Evolutionary conservation across 1,284 basidiomycete species (phyloP).

Genomic region (Sphaerobolus stellatus): DNA sequence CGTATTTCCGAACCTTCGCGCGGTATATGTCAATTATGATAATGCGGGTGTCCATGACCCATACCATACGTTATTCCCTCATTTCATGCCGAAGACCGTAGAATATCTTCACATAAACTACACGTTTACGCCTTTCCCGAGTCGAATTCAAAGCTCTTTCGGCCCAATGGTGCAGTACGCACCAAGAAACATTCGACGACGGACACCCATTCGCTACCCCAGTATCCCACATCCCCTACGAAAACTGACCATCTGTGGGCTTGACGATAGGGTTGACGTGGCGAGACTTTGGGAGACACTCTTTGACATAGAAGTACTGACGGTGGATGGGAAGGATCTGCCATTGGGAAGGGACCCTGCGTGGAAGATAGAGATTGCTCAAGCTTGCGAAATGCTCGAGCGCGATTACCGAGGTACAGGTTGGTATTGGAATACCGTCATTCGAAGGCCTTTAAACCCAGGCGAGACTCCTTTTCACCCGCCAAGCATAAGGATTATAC

Average conservation of each 20-base stretch:
- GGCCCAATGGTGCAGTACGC: no score
- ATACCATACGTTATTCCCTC: background rate
- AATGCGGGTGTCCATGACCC: background rate
- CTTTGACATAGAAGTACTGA: background rate
- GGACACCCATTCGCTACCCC: background rate
- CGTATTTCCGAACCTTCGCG: background rate
- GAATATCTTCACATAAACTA: background rate
- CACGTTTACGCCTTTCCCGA: no score
- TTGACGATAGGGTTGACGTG: background rate
- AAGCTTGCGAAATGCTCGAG: no score
- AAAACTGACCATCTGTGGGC: background rate
- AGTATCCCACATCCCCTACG: background rate
- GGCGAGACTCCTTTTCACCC: no score
- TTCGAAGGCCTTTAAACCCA: no score
- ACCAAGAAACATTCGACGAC: background rate
- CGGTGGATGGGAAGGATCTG: no score
- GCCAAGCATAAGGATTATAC: no score
- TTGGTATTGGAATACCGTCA: no score
- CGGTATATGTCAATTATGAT: background rate
- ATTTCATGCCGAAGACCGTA: background rate
- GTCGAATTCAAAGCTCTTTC: no score
- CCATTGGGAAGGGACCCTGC: no score
- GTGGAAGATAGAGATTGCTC: no score
- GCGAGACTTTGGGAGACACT: background rate
- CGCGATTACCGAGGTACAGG: no score